Evolutionary conservation across 768 basidiomycete species (phyloP), one percentile per base, ranked within the genome.

Genomic region (Phaeotremella fagi): DNA sequence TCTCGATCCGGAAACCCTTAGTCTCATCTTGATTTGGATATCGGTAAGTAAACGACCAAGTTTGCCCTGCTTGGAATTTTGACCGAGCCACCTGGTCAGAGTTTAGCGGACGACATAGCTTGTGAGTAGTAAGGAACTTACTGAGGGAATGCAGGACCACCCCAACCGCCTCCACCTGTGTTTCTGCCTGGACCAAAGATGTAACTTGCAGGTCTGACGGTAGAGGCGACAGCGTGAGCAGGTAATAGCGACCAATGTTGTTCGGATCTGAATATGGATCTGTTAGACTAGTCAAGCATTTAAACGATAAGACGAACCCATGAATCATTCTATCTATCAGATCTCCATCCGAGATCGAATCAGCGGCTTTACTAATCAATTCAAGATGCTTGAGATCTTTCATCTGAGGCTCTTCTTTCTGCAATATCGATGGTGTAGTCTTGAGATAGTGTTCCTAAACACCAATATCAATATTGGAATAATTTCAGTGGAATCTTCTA

Each of bases 161-260:
- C 65, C 63, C 68, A 64, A 11, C 36, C 45, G 20, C 59, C 59
- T 5, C 27, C 45, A n/a, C 59, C n/a, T n/a, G n/a, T 61, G 27
- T 36, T 45, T 29, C 63, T 52, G 16, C 44, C 61, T 3, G 38
- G n/a, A 1, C 95, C 95, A 71, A 88, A 95, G 43, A 88, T 72
- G 70, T 80, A 82, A 6, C 83, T 90, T 3, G 95, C 87, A 2
- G 95, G 95, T 16, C 83, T 81, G 28, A 99, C 84, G 0, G 90
- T 85, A 0, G 94, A 98, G 53, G 85, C 83, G 4, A 97, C 82
- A 0, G 90, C 91, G 69, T 99, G 95, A 0, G 90, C 73, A 0
- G 95, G 95, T 83, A 99, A 88, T 51, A 99, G 76, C 11, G 85
- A 79, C 95, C 95, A 99, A 61, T 97, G 91, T 66, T 97, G 92